These are phyloP conservation scores for Daedaleopsis sinensis DNA, from an alignment of 768 basidiomycete genomes.

Conservation along the genomic window DNA sequence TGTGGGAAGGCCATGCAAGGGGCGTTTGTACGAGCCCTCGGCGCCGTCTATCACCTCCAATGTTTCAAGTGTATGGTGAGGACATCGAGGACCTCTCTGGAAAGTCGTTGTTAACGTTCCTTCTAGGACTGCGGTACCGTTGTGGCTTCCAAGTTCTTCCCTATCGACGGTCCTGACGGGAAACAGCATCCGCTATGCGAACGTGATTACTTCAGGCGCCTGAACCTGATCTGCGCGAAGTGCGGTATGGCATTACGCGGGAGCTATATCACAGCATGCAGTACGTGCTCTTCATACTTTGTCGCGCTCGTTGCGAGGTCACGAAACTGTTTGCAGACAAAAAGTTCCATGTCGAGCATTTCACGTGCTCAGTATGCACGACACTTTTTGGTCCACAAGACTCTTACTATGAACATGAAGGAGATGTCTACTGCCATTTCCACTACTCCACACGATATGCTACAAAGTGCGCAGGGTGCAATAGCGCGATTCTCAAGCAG, in stretches of 20 bases:
- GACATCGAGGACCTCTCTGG: too few relatives aligned
- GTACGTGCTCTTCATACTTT: slow-evolving; percentile 50
- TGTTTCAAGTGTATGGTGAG: slow-evolving; percentile 98
- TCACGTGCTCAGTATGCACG: slow-evolving; percentile 96
- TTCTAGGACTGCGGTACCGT: slow-evolving; percentile 93
- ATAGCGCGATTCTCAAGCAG: slow-evolving; percentile 96
- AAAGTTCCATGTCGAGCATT: slow-evolving; percentile 99
- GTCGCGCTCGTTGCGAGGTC: not conserved
- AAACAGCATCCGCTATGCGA: slow-evolving; percentile 96
- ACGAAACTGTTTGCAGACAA: slow-evolving; percentile 63
- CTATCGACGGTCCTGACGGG: slow-evolving; percentile 89
- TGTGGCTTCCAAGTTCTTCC: slow-evolving; percentile 98
- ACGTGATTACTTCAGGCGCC: slow-evolving; percentile 94
- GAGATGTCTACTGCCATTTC: slow-evolving; percentile 98
- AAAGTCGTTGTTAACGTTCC: not conserved
- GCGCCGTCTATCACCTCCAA: slow-evolving; percentile 93
- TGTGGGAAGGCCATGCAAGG: slow-evolving; percentile 88
- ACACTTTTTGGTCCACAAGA: slow-evolving; percentile 97
- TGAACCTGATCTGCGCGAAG: slow-evolving; percentile 96
- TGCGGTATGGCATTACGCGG: slow-evolving; percentile 93
- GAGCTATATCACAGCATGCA: slow-evolving; percentile 99
- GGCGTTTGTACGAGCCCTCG: slow-evolving; percentile 93
- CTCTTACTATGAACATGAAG: slow-evolving; percentile 98
- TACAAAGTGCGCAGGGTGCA: slow-evolving; percentile 97
- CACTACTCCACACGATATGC: slow-evolving; percentile 99